Evolutionary conservation across 2,329 filamentous ascomycete species (phyloP).

Genomic region (Tolypocladium ophioglossoides): DNA sequence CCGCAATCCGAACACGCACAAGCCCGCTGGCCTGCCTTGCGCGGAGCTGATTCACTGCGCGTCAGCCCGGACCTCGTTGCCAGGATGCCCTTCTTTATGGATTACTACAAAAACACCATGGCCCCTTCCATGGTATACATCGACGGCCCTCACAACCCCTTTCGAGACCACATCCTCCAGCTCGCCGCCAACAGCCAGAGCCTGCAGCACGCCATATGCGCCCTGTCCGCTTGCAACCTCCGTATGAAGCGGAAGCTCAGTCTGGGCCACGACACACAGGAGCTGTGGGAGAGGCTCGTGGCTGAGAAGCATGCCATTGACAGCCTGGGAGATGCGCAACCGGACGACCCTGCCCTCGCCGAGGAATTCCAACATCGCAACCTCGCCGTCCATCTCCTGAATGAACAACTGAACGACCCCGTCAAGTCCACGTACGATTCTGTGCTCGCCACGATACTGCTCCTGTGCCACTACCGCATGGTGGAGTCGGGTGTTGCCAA

Average conservation of each 20-base stretch:
- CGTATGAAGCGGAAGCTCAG: conserved; percentile 69
- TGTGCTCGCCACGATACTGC: conserved; percentile 74
- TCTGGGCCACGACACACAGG: conserved; percentile 45
- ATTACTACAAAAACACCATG: conserved; percentile 89
- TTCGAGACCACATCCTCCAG: conserved; percentile 69
- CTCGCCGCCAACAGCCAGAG: conserved; percentile 70
- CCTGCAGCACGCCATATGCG: conserved; percentile 87
- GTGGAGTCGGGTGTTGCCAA: conserved; percentile 88
- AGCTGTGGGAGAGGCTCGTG: conserved; percentile 36
- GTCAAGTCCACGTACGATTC: conserved; percentile 71
- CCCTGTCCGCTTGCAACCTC: conserved; percentile 78
- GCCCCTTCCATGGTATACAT: conserved; percentile 87
- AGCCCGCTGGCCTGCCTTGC: conserved; percentile 36
- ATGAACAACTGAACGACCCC: conserved; percentile 71
- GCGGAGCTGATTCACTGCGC: conserved; percentile 35
- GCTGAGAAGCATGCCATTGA: conserved; percentile 35
- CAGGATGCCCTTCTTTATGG: conserved; percentile 79
- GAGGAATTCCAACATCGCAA: conserved; percentile 78
- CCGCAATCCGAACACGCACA: conserved; percentile 32
- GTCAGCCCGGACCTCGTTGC: conserved; percentile 56
- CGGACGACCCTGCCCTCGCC: conserved; percentile 56
- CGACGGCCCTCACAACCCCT: conserved; percentile 78
- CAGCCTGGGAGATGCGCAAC: conserved; percentile 32
- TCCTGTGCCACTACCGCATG: conserved; percentile 87
- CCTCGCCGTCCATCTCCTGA: conserved; percentile 70